Conservation (phyloP, 2,329 filamentous ascomycete genomes). For the Aureobasidium sp. region DNA sequence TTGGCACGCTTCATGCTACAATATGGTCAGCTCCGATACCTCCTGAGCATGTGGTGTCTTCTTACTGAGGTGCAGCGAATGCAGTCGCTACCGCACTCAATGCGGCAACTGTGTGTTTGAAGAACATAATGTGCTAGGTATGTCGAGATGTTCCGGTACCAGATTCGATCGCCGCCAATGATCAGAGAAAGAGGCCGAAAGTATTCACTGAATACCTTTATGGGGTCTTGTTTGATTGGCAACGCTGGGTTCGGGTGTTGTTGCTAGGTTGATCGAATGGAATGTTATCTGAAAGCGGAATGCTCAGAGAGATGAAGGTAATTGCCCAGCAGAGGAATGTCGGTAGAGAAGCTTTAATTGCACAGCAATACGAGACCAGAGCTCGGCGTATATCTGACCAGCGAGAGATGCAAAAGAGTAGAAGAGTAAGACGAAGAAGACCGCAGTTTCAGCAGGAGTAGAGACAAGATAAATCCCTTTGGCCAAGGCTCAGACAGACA, state of each 20-base stretch:
- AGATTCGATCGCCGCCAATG: background rate
- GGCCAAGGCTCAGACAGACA: slow-evolving; percentile 3
- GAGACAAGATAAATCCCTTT: background rate
- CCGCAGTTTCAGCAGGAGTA: background rate
- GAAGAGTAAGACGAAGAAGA: background rate
- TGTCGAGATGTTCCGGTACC: background rate
- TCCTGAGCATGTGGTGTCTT: slow-evolving; percentile 15
- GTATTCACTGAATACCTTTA: background rate
- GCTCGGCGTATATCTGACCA: slow-evolving; percentile 5
- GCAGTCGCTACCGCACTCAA: slow-evolving; percentile 23
- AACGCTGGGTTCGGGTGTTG: background rate
- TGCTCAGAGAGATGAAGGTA: slow-evolving; percentile 14
- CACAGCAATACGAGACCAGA: slow-evolving; percentile 15
- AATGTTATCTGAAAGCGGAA: slow-evolving; percentile 14
- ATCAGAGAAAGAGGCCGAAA: background rate
- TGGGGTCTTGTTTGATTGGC: slow-evolving; percentile 1
- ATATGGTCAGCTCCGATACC: background rate
- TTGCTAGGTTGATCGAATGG: background rate
- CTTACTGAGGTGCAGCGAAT: slow-evolving; percentile 22
- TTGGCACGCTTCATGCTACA: slow-evolving; percentile 5
- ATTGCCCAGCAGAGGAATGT: slow-evolving; percentile 14
- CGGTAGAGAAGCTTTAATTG: slow-evolving; percentile 8
- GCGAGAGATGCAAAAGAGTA: slow-evolving; percentile 5
- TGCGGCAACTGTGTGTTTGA: slow-evolving; percentile 22
- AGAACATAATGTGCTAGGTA: slow-evolving; percentile 21